phyloP scores from a whole-genome alignment of 768 basidiomycete species.

The Pisolithus orientalis region DNA sequence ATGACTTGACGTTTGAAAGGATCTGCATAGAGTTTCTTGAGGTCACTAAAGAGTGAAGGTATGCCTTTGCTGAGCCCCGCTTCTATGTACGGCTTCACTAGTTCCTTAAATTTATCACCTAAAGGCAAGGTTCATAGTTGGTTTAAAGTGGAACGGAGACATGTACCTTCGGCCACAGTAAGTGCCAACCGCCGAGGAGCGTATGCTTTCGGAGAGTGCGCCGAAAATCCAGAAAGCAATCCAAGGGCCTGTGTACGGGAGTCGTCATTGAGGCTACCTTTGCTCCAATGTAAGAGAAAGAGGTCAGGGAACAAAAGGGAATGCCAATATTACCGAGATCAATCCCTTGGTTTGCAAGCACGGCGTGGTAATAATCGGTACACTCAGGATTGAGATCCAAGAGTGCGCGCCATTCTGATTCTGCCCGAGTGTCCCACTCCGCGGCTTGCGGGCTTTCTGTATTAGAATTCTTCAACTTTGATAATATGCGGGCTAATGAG shows the following conservation, averaged over 20 bases:
- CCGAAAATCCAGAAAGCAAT: conserved; percentile 53
- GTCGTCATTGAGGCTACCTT: conserved; percentile 42
- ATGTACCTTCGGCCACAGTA: conserved; percentile 47
- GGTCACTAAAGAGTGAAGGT: conserved; percentile 88
- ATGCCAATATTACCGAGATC: conserved; percentile 47
- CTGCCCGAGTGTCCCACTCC: conserved; percentile 58
- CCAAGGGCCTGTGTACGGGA: conserved; percentile 47
- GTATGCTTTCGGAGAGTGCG: conserved; percentile 58
- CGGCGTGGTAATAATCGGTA: conserved; percentile 73
- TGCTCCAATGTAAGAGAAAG: conserved; percentile 6
- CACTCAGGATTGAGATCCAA: conserved; percentile 84
- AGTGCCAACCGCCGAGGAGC: conserved; percentile 74
- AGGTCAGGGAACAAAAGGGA: not conserved
- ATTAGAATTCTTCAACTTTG: conserved; percentile 37
- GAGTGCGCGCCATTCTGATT: conserved; percentile 72
- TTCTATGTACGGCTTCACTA: conserved; percentile 62
- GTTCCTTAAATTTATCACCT: conserved; percentile 64
- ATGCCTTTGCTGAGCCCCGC: conserved; percentile 75
- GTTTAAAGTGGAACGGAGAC: not conserved
- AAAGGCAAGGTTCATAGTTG: not conserved
- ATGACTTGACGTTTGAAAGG: conserved; percentile 58
- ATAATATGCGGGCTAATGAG: conserved; percentile 66
- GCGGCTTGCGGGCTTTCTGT: conserved; percentile 8
- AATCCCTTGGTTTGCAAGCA: conserved; percentile 58
- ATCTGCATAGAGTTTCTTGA: conserved; percentile 78